Conservation (phyloP, 1,284 basidiomycete species). For the Malassezia caprae region DNA sequence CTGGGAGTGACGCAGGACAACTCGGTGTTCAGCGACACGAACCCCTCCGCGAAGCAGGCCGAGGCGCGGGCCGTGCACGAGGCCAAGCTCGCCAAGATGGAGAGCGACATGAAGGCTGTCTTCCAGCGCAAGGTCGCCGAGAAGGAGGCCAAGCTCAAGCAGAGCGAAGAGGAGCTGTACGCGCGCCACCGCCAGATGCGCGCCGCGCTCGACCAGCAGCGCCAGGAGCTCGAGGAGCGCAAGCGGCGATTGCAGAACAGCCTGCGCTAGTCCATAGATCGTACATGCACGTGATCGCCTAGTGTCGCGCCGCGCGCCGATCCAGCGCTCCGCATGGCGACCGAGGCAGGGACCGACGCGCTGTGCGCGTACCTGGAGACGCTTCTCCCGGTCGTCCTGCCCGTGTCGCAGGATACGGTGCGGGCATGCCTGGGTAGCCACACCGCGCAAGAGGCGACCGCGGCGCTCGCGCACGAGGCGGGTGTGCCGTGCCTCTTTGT, state of each 20-base stretch:
- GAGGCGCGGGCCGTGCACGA: slow-evolving; percentile 47
- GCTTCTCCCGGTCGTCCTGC: slow-evolving; percentile 24
- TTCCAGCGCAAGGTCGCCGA: slow-evolving; percentile 48
- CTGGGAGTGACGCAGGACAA: slow-evolving; percentile 47
- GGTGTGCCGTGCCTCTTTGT: slow-evolving; percentile 13
- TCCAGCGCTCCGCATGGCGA: background rate
- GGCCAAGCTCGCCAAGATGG: slow-evolving; percentile 47
- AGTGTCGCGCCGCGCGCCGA: background rate
- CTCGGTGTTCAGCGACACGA: slow-evolving; percentile 44
- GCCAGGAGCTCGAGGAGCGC: slow-evolving; percentile 90
- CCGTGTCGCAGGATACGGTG: background rate
- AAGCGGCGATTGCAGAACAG: slow-evolving; percentile 63
- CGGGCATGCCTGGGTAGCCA: background rate
- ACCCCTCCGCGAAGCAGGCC: slow-evolving; percentile 44
- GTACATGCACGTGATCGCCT: background rate
- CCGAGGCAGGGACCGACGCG: slow-evolving; percentile 3
- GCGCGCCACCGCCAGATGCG: slow-evolving; percentile 47
- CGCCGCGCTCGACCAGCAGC: slow-evolving; percentile 74
- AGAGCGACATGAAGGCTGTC: slow-evolving; percentile 48
- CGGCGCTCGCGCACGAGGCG: slow-evolving; percentile 3
- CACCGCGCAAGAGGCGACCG: background rate
- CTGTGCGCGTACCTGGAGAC: slow-evolving; percentile 22
- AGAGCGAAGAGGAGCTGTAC: slow-evolving; percentile 48
- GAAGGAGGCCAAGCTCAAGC: slow-evolving; percentile 48
- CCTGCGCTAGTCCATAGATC: slow-evolving; percentile 31